phyloP scores from a whole-genome alignment of 164 flowering plant species.

The Santalum album region DNA sequence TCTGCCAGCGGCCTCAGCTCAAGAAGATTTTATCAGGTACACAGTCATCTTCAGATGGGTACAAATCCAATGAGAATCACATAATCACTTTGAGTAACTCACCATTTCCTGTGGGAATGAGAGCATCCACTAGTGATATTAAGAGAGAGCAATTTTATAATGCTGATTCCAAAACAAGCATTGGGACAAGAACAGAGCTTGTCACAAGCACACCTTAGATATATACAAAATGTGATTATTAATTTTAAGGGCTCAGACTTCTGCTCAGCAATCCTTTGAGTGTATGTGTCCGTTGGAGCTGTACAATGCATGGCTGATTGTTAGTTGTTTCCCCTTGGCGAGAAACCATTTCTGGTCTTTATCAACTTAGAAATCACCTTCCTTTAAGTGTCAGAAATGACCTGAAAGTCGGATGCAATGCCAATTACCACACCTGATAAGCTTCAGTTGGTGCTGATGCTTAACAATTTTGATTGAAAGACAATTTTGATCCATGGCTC shows the following conservation, averaged over 20 bases:
- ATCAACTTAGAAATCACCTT: background rate
- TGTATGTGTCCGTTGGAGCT: background rate
- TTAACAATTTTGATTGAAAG: background rate
- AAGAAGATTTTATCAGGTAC: conserved; percentile 38
- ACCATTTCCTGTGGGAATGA: conserved; percentile 28
- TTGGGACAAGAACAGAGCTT: conserved; percentile 34
- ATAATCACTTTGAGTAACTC: conserved; percentile 41
- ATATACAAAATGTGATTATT: background rate
- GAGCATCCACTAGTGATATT: conserved; percentile 17
- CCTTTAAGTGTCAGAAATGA: background rate
- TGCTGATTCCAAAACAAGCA: conserved; percentile 15
- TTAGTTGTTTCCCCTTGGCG: background rate
- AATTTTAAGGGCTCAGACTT: background rate
- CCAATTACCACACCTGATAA: background rate
- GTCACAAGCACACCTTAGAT: conserved; percentile 39
- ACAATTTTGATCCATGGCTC: background rate
- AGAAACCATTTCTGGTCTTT: background rate
- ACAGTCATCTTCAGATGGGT: conserved; percentile 33
- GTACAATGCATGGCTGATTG: conserved; percentile 21
- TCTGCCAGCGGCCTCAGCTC: conserved; percentile 73
- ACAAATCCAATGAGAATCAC: conserved; percentile 21
- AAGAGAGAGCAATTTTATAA: conserved; percentile 16
- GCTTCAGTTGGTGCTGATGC: background rate
- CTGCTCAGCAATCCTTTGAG: background rate
- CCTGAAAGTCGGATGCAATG: background rate